phyloP scores from a whole-genome alignment of 192 early-diverging fungal genomes.

The Endogone sp. region DNA sequence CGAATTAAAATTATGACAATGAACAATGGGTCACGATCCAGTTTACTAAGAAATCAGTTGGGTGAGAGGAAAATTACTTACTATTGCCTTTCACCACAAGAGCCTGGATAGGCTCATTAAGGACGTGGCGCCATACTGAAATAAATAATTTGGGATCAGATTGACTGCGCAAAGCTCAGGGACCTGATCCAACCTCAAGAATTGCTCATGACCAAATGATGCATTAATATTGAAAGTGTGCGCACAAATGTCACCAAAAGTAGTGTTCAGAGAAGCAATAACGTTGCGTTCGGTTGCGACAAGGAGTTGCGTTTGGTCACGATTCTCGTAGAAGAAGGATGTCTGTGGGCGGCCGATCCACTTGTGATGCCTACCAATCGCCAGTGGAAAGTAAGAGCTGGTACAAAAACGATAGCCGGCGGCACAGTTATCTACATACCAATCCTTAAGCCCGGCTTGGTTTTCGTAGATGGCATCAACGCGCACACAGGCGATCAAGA shows the following conservation, averaged over 20 bases:
- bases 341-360: conserved; percentile 45
- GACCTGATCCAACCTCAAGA: too few species aligned
- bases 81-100: conserved; percentile 44
- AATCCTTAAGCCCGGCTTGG: conserved; percentile 47
- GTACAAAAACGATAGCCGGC: neutral
- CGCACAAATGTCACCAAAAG: conserved; percentile 65
- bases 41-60: too few species aligned
- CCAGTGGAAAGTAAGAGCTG: neutral
- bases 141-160: neutral
- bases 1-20: too few species aligned
- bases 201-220: too few species aligned
- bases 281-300: conserved; percentile 71
- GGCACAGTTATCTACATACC: conserved; percentile 24
- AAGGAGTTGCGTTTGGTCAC: conserved; percentile 33
- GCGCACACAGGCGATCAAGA: neutral
- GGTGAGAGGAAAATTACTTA: conserved; percentile 31
- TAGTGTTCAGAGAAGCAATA: conserved; percentile 64
- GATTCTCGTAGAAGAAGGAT: conserved; percentile 22
- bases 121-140: conserved; percentile 72
- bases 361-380: conserved; percentile 43
- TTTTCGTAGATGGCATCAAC: conserved; percentile 35
- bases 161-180: neutral
- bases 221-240: neutral
- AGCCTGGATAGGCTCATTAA: conserved; percentile 55
- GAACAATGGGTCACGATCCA: too few species aligned